Evolutionary conservation across 192 early-diverging fungal species (phyloP).

Genomic region (Lobulomyces angularis): DNA sequence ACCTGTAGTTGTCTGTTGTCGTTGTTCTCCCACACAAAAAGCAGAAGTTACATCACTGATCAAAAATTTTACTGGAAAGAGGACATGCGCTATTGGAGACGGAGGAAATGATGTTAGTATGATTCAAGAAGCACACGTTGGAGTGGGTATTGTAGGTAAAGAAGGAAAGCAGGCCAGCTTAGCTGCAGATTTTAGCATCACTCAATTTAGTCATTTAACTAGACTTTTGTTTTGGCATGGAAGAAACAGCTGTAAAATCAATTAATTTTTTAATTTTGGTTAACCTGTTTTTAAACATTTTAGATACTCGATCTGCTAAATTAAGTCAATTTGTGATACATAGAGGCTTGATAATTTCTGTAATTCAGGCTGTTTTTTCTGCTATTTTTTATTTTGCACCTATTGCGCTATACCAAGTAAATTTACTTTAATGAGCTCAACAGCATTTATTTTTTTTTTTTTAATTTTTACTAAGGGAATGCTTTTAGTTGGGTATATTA

Average conservation of each 20-base stretch:
- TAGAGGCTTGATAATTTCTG: slow-evolving; percentile 90
- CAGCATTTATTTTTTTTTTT: slow-evolving; percentile 1
- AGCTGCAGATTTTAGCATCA: slow-evolving; percentile 85
- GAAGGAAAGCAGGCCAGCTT: slow-evolving; percentile 90
- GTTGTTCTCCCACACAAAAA: slow-evolving; percentile 95
- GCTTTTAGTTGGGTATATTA: slow-evolving; percentile 1
- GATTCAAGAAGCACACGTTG: slow-evolving; percentile 95
- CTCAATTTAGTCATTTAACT: slow-evolving; percentile 78
- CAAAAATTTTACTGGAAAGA: slow-evolving; percentile 43
- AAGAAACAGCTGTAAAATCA: slow-evolving; percentile 76
- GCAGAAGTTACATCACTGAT: slow-evolving; percentile 78
- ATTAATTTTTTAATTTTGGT: slow-evolving; percentile 62
- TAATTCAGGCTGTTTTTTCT: slow-evolving; percentile 96
- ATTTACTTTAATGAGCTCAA: not conserved
- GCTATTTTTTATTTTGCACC: slow-evolving; percentile 95
- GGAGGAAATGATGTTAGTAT: slow-evolving; percentile 96
- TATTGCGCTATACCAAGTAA: slow-evolving; percentile 77
- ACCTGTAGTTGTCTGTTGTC: slow-evolving; percentile 84
- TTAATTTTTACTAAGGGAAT: not conserved
- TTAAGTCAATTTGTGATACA: slow-evolving; percentile 94
- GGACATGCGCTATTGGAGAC: slow-evolving; percentile 84
- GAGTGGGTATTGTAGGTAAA: slow-evolving; percentile 91
- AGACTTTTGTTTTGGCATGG: slow-evolving; percentile 89
- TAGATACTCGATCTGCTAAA: slow-evolving; percentile 72
- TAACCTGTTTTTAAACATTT: slow-evolving; percentile 64